Conservation (phyloP, 2,329 filamentous ascomycete genomes). For the Aspergillus alliaceus region DNA sequence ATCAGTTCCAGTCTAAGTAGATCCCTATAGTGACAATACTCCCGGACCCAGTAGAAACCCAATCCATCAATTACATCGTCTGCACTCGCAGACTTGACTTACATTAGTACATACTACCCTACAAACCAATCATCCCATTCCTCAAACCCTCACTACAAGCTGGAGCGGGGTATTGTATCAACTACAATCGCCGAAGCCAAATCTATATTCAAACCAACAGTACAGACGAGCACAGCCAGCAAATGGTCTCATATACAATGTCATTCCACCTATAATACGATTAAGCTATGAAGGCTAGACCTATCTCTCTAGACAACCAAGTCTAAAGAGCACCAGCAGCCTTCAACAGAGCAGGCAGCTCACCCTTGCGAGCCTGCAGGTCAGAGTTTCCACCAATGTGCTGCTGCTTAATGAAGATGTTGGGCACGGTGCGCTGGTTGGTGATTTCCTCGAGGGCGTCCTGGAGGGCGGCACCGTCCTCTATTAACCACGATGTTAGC, state of each 20-base stretch:
- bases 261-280: neutral
- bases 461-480: slow-evolving; percentile 81
- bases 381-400: slow-evolving; percentile 98
- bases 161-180: too few species aligned
- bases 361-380: slow-evolving; percentile 63
- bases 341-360: slow-evolving; percentile 67
- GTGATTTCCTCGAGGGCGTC: slow-evolving; percentile 76
- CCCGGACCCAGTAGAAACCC: too few species aligned
- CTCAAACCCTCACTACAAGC: too few species aligned
- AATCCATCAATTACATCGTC: neutral
- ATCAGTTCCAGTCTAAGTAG: too few species aligned
- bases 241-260: neutral
- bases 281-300: too few species aligned
- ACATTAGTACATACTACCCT: too few species aligned
- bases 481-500: slow-evolving; percentile 50
- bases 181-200: too few species aligned
- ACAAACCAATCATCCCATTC: too few species aligned
- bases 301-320: too few species aligned
- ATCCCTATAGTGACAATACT: too few species aligned
- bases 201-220: too few species aligned
- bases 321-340: slow-evolving; percentile 61
- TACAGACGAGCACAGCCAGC: neutral
- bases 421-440: slow-evolving; percentile 85
- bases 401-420: slow-evolving; percentile 87
- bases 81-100: too few species aligned